phyloP scores from a whole-genome alignment of 805 yeast genomes.

The Kodamaea sagamina region DNA sequence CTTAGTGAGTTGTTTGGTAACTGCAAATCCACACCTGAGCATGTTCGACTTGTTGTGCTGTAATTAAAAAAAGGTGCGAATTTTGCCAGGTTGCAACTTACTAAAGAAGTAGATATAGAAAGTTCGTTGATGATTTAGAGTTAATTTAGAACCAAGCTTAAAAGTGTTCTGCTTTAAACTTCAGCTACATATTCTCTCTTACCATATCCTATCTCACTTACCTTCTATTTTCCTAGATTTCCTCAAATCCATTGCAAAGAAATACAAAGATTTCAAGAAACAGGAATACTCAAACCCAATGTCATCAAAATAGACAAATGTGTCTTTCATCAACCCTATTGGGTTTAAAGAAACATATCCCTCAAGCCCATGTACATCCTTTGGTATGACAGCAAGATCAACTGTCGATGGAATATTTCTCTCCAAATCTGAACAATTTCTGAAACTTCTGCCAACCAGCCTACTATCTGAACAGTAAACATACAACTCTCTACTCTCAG shows the following conservation, averaged over 20 bases:
- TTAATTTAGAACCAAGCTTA: no score
- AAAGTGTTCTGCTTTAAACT: no score
- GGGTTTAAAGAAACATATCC: not conserved
- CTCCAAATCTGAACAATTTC: conserved; percentile 3
- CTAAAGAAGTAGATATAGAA: not conserved
- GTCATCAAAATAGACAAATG: conserved; percentile 15
- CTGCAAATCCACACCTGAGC: conserved; percentile 4
- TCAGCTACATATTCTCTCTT: not conserved
- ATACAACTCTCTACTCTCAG: conserved; percentile 11
- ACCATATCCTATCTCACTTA: not conserved
- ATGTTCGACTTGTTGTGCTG: not conserved
- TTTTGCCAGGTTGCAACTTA: not conserved
- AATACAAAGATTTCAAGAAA: conserved; percentile 19
- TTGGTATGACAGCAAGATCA: conserved; percentile 19
- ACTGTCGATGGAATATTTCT: conserved; percentile 18
- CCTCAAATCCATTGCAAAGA: conserved; percentile 12
- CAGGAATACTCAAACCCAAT: conserved; percentile 17
- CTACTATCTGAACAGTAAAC: conserved; percentile 13
- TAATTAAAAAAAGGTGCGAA: not conserved
- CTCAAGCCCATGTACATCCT: conserved; percentile 1
- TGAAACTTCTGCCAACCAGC: not conserved
- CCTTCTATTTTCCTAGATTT: not conserved
- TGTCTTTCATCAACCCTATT: not conserved
- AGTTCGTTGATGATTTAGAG: no score
- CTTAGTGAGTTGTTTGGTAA: conserved; percentile 3